Percentiles rank a stretch among this genome's conserved stretches.
These are phyloP conservation scores for Fragosphaeria purpurea DNA, from an alignment of 2,329 filamentous ascomycete species.

Conservation along the genomic window DNA sequence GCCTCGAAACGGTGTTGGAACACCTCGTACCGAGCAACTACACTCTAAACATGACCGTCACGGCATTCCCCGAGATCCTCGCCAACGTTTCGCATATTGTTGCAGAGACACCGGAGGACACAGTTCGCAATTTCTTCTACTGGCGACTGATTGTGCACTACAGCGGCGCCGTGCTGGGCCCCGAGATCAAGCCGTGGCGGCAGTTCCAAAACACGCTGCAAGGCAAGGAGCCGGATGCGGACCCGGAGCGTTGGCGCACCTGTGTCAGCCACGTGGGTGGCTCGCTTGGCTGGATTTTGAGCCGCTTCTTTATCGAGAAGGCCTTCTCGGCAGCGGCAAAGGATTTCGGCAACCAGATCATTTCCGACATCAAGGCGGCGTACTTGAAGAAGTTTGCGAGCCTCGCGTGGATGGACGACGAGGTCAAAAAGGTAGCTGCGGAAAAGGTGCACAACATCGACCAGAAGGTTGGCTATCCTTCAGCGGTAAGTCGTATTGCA, in stretches of 20 bases:
- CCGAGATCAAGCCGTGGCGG: slow-evolving; percentile 47
- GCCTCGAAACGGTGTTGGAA: slow-evolving; percentile 41
- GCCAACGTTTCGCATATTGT: slow-evolving; percentile 47
- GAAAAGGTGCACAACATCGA: slow-evolving; percentile 57
- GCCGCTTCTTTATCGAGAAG: slow-evolving; percentile 60
- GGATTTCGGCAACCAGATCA: slow-evolving; percentile 55
- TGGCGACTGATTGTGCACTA: slow-evolving; percentile 53
- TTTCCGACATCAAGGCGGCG: slow-evolving; percentile 58
- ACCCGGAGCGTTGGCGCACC: slow-evolving; percentile 55
- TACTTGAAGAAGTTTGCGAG: slow-evolving; percentile 50
- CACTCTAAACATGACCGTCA: slow-evolving; percentile 43
- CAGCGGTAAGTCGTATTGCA: slow-evolving; percentile 19
- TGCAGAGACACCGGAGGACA: slow-evolving; percentile 39
- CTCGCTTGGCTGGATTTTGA: slow-evolving; percentile 56
- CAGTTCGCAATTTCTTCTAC: slow-evolving; percentile 50
- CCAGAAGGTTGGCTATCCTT: slow-evolving; percentile 60
- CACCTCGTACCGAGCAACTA: slow-evolving; percentile 41
- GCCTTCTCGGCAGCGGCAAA: slow-evolving; percentile 59
- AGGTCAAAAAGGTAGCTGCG: slow-evolving; percentile 48
- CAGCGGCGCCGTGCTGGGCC: slow-evolving; percentile 44
- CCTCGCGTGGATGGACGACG: slow-evolving; percentile 55
- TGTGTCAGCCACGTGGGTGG: slow-evolving; percentile 39
- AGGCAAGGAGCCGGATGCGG: slow-evolving; percentile 50
- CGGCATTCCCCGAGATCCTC: slow-evolving; percentile 51
- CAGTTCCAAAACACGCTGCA: slow-evolving; percentile 50